phyloP scores from a whole-genome alignment of 495 filamentous ascomycete species.

The Emericellopsis terricola region DNA sequence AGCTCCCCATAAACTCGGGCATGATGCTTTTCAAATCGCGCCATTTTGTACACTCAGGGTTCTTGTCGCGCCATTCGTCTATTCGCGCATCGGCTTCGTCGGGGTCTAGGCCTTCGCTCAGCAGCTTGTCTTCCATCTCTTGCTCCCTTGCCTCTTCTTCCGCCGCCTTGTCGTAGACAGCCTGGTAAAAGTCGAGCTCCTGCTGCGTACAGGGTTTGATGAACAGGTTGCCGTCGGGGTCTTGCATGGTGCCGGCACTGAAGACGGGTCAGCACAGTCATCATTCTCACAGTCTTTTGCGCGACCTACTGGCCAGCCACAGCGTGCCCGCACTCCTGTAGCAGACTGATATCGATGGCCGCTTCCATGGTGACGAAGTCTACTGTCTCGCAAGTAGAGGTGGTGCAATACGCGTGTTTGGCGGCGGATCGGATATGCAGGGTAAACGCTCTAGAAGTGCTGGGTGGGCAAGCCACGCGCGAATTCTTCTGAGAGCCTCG shows the following conservation, averaged over 20 bases:
- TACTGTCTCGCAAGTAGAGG: too few species aligned
- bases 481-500: too few species aligned
- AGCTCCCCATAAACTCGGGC: conserved; percentile 68
- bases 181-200: conserved; percentile 89
- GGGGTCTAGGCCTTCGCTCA: too few species aligned
- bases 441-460: too few species aligned
- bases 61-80: too few species aligned
- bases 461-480: too few species aligned
- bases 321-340: conserved; percentile 58
- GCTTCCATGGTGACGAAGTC: too few species aligned
- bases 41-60: too few species aligned
- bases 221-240: conserved; percentile 66
- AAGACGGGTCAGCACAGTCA: background rate
- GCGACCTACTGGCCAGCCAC: conserved; percentile 85
- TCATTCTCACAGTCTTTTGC: background rate
- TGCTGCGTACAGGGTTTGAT: conserved; percentile 84
- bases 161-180: conserved; percentile 19
- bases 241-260: conserved; percentile 83
- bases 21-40: conserved; percentile 60
- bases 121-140: too few species aligned
- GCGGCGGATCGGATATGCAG: too few species aligned
- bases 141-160: too few species aligned
- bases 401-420: too few species aligned
- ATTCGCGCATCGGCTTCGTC: conserved; percentile 5
- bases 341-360: conserved; percentile 25